These are phyloP conservation scores for Hymenoscyphus salicellus DNA, from an alignment of 2,329 filamentous ascomycete genomes.

Conservation along the genomic window DNA sequence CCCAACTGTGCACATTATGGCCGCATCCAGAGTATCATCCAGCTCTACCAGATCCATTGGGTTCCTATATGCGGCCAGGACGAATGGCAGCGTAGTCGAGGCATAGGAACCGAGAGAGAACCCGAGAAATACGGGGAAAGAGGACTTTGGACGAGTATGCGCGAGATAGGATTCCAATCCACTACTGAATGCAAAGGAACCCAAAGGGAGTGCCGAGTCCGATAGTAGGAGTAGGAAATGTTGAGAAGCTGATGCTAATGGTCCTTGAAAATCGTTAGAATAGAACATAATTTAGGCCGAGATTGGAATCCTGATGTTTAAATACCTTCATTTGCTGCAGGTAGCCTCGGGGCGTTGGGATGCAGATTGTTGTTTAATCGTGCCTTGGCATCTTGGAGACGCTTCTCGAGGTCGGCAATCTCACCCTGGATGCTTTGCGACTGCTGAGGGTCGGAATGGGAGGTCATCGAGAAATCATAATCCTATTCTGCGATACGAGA, in stretches of 20 bases:
- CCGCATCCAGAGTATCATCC: conserved; percentile 75
- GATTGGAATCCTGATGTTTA: neutral
- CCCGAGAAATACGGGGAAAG: conserved; percentile 65
- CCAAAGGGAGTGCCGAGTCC: conserved; percentile 77
- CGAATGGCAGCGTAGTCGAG: conserved; percentile 70
- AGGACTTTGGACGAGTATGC: conserved; percentile 52
- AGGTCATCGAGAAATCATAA: conserved; percentile 25
- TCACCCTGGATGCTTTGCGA: conserved; percentile 46
- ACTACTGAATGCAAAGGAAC: conserved; percentile 83
- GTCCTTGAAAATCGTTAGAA: conserved; percentile 22
- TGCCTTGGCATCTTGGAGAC: conserved; percentile 40
- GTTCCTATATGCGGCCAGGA: conserved; percentile 62
- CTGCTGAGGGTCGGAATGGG: conserved; percentile 23
- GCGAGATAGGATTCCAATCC: conserved; percentile 80
- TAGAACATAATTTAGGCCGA: neutral
- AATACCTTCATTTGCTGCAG: conserved; percentile 22
- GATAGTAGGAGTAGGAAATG: conserved; percentile 76
- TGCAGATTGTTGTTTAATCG: conserved; percentile 40
- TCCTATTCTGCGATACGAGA: conserved; percentile 3
- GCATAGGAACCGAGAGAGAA: conserved; percentile 70
- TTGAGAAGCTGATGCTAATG: conserved; percentile 26
- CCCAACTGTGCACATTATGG: conserved; percentile 74
- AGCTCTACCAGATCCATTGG: conserved; percentile 52
- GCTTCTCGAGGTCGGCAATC: conserved; percentile 55
- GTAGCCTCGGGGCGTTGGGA: neutral